phyloP scores from a whole-genome alignment of 2,329 filamentous ascomycete genomes.

The Orbilia ellipsospora region DNA sequence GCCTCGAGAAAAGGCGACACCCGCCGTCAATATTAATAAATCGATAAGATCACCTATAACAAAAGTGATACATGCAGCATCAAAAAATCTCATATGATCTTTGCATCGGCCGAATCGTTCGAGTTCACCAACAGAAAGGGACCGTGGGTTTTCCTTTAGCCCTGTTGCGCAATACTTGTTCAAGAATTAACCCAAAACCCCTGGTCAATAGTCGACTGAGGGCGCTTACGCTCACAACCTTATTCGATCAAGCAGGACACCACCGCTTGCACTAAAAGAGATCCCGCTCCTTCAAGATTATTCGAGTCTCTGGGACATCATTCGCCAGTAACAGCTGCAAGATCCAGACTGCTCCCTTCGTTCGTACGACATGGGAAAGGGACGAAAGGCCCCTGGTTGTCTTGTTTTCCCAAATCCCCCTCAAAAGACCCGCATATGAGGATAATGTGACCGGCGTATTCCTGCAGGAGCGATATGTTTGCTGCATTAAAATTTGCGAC shows the following conservation, averaged over 20 bases:
- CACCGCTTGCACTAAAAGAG: constrained; percentile 36
- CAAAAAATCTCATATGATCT: too few species aligned
- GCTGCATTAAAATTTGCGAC: constrained; percentile 21
- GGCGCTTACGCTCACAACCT: constrained; percentile 49
- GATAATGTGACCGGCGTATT: constrained; percentile 6
- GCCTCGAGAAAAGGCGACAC: too few species aligned
- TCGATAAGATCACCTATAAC: background rate
- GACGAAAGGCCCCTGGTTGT: constrained; percentile 17
- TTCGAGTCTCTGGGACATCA: background rate
- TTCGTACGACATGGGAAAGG: constrained; percentile 24
- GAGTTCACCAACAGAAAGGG: constrained; percentile 17
- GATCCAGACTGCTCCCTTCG: constrained; percentile 31
- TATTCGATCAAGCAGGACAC: constrained; percentile 44
- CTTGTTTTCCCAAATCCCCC: constrained; percentile 12
- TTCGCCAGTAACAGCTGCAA: constrained; percentile 30
- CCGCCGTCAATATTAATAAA: too few species aligned
- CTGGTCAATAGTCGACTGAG: constrained; percentile 33
- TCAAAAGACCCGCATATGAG: background rate
- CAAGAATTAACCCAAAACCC: constrained; percentile 29
- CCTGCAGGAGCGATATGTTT: constrained; percentile 20
- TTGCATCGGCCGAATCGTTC: constrained; percentile 8
- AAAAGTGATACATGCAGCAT: too few species aligned
- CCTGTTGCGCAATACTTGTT: constrained; percentile 33
- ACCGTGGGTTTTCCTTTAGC: constrained; percentile 17
- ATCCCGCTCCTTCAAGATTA: constrained; percentile 44